Percentiles rank a stretch among this genome's conserved stretches.
Conservation (phyloP, 2,329 filamentous ascomycete genomes). For the Clonostachys chloroleuca region DNA sequence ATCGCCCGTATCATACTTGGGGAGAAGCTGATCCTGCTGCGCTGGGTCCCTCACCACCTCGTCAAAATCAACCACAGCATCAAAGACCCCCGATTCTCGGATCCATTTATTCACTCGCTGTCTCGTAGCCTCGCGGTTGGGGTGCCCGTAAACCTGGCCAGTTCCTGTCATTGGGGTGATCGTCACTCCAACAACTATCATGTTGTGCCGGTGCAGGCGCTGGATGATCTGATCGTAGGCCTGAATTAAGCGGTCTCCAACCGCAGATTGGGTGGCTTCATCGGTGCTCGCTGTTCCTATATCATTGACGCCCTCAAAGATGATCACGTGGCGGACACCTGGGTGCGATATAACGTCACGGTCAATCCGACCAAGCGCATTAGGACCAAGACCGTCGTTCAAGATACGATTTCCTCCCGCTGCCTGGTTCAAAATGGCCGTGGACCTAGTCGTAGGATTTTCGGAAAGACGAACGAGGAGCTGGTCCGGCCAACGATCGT, state of each 20-base stretch:
- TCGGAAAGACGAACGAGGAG: constrained; percentile 39
- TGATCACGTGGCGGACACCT: constrained; percentile 47
- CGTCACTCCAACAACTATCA: constrained; percentile 54
- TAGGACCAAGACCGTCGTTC: constrained; percentile 54
- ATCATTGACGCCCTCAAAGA: constrained; percentile 63
- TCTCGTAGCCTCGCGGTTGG: constrained; percentile 47
- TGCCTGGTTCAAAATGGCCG: constrained; percentile 55
- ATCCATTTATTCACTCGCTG: constrained; percentile 56
- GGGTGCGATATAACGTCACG: constrained; percentile 55
- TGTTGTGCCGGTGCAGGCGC: constrained; percentile 43
- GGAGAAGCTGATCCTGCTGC: constrained; percentile 28
- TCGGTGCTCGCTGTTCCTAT: constrained; percentile 47
- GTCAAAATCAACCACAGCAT: constrained; percentile 61
- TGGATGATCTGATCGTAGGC: constrained; percentile 53
- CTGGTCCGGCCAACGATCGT: constrained; percentile 41
- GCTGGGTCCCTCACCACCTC: constrained; percentile 41
- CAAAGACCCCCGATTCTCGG: constrained; percentile 46
- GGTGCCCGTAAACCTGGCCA: constrained; percentile 43
- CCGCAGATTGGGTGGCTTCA: constrained; percentile 29
- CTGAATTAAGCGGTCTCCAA: constrained; percentile 42
- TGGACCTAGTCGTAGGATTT: constrained; percentile 23
- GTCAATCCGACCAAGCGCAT: constrained; percentile 50
- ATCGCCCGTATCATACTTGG: constrained; percentile 50
- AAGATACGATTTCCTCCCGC: constrained; percentile 61
- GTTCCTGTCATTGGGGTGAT: constrained; percentile 38